A percentile compares a stretch with the other conserved stretches of the same genome.
Conservation (phyloP, 1,284 basidiomycete genomes). For the Ganoderma boninense region DNA sequence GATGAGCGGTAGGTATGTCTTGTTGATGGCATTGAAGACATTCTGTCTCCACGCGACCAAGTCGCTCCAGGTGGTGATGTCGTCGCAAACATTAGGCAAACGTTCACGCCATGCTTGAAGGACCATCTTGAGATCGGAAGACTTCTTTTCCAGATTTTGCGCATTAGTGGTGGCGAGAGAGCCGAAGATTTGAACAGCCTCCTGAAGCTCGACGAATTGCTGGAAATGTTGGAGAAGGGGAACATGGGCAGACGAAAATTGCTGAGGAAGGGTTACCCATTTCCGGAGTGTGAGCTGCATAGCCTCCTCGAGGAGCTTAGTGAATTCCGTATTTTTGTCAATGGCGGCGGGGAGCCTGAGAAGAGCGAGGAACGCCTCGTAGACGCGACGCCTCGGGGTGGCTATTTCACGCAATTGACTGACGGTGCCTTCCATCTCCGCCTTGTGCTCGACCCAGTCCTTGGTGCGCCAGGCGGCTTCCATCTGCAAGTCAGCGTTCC, state of each 20-base stretch:
- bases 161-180: constrained; percentile 90
- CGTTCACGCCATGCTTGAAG: constrained; percentile 98
- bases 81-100: constrained; percentile 95
- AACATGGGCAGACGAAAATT: constrained; percentile 92
- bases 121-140: constrained; percentile 94
- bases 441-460: constrained; percentile 89
- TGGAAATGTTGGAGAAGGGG: constrained; percentile 98
- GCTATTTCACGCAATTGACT: constrained; percentile 84
- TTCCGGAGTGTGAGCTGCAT: constrained; percentile 97
- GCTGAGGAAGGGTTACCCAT: constrained; percentile 90
- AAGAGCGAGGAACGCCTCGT: constrained; percentile 94
- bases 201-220: constrained; percentile 98
- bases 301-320: constrained; percentile 91
- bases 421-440: constrained; percentile 88
- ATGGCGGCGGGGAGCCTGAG: constrained; percentile 70
- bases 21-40: constrained; percentile 93
- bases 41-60: constrained; percentile 98
- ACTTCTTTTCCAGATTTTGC: constrained; percentile 93
- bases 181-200: constrained; percentile 95
- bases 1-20: constrained; percentile 94
- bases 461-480: constrained; percentile 97
- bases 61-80: constrained; percentile 99
- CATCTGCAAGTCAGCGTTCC: constrained; percentile 91
- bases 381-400: constrained; percentile 94
- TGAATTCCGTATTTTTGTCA: constrained; percentile 84